phyloP scores from a whole-genome alignment of 2,329 filamentous ascomycete species.

The Didymella sp. region DNA sequence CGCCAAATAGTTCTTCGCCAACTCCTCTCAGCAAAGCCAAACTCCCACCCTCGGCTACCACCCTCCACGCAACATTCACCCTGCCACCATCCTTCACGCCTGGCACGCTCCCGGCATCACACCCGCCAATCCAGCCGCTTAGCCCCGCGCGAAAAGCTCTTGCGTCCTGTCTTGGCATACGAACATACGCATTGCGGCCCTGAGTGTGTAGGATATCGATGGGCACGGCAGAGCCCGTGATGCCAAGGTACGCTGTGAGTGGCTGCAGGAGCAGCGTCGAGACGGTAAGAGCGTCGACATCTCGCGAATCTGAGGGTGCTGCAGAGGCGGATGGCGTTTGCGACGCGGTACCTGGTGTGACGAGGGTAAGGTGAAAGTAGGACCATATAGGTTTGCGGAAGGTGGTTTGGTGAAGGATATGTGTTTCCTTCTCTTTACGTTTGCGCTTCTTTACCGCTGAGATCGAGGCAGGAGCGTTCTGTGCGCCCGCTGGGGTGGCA shows the following conservation, averaged over 20 bases:
- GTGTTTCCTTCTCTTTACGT: constrained; percentile 23
- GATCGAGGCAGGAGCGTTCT: constrained; percentile 1
- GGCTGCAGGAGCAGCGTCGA: constrained; percentile 69
- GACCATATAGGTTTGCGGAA: constrained; percentile 49
- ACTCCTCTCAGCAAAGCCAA: constrained; percentile 17
- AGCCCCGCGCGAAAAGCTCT: constrained; percentile 32
- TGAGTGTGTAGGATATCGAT: constrained; percentile 70
- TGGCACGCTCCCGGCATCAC: constrained; percentile 31
- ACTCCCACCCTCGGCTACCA: constrained; percentile 25
- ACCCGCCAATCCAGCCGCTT: constrained; percentile 37
- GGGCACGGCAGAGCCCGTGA: constrained; percentile 70
- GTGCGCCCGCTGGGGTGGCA: constrained; percentile 1
- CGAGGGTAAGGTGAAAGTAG: constrained; percentile 53
- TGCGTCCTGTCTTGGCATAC: constrained; percentile 39
- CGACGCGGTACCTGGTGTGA: constrained; percentile 23
- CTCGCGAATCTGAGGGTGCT: background rate
- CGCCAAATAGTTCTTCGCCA: constrained; percentile 7
- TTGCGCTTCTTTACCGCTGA: constrained; percentile 26
- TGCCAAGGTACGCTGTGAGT: constrained; percentile 72
- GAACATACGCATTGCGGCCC: constrained; percentile 31
- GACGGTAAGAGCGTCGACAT: constrained; percentile 67
- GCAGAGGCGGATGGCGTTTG: constrained; percentile 4
- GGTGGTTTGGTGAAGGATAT: constrained; percentile 47
- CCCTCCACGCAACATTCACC: constrained; percentile 40
- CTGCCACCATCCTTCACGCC: constrained; percentile 23